Evolutionary conservation across 371 early-diverging fungal species (phyloP), one percentile per base, ranked within the genome.

Genomic region (Conidiobolus incongruus): DNA sequence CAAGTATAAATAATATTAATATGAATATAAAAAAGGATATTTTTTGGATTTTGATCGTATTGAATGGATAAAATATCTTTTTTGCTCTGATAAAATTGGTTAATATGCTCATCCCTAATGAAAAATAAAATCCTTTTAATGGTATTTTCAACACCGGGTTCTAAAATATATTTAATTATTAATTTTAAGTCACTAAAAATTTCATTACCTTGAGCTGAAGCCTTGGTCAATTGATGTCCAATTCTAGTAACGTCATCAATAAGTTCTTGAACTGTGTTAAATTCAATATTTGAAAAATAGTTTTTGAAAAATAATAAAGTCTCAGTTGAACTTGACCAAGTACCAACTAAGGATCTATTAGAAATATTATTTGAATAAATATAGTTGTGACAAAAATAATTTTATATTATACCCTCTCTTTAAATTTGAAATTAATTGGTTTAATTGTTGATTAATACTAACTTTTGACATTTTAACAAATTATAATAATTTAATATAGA

Each of bases 61-160:
- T 54, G n/a, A n/a, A n/a, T n/a, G n/a, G n/a, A n/a, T n/a, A n/a
- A n/a, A n/a, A n/a, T n/a, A n/a, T n/a, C n/a, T n/a, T n/a, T n/a
- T n/a, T n/a, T n/a, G n/a, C n/a, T n/a, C n/a, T n/a, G n/a, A n/a
- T n/a, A n/a, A n/a, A n/a, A n/a, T n/a, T n/a, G n/a, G n/a, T n/a
- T n/a, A 2, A 55, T 54, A 41, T 51, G 55, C 41, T 58, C 70
- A 55, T 90, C 91, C 31, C 77, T 65, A 49, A 93, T 86, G 15
- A 90, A 60, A 40, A 75, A 75, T 19, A 90, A 51, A 2, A 90
- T 77, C 40, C 92, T 65, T 40, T 82, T 72, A 17, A 78, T 70
- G 29, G 85, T 81, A 58, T 88, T 91, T 13, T 77, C 81, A 3
- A 86, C 77, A 2, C 83, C 81, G 17, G 89, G 65, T 53, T 92